Percentiles rank a stretch among this genome's conserved stretches.
These are phyloP conservation scores for Trichoderma sp. DNA, from an alignment of 2,329 filamentous ascomycete species.

Conservation along the genomic window DNA sequence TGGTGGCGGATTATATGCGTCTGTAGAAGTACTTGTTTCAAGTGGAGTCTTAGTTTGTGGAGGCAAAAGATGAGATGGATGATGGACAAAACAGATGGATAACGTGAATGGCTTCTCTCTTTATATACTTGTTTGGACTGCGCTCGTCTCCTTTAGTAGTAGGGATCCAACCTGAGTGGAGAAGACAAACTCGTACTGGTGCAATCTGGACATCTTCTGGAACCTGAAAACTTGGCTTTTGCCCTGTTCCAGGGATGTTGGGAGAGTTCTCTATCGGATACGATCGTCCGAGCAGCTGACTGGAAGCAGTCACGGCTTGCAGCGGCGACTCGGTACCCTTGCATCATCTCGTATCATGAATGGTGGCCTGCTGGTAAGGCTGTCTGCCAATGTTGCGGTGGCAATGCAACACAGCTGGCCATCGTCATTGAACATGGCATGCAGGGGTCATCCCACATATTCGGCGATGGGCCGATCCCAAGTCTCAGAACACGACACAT, in stretches of 20 bases:
- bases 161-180: neutral
- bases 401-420: conserved; percentile 5
- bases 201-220: neutral
- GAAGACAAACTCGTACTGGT: neutral
- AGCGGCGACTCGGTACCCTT: neutral
- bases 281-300: conserved; percentile 7
- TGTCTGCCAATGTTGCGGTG: neutral
- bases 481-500: neutral
- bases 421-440: neutral
- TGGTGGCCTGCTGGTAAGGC: neutral
- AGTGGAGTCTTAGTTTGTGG: neutral
- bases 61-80: neutral
- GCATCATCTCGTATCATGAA: neutral
- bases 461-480: neutral
- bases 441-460: neutral
- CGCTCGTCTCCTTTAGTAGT: neutral
- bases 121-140: neutral
- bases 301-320: neutral
- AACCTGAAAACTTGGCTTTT: neutral
- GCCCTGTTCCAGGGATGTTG: neutral
- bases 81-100: neutral
- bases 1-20: conserved; percentile 29
- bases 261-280: neutral
- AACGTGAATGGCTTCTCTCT: neutral
- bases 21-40: neutral